Base-by-base conservation (phyloP, 176 grass and related monocot genomes). In the Aegilops sharonensis region DNA sequence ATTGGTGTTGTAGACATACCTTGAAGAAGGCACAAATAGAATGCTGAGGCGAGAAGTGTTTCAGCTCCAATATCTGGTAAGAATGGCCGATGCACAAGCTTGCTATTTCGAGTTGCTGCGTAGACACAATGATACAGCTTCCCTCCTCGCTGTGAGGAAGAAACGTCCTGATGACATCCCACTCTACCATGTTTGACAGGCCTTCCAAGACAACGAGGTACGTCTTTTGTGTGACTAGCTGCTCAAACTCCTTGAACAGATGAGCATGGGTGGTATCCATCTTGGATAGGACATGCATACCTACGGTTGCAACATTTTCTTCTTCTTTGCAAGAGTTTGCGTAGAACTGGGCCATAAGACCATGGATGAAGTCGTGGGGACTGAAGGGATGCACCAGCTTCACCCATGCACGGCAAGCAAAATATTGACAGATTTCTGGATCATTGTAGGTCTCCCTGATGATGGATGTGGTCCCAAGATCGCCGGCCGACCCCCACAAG, bases 381-480 rank as follows among this genome's bases (percentile, higher is more conserved):
- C 14, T 73, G 62, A 64, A 64, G 2, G 62, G 62, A 64, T 64
- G 62, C 9, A 27, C 2, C 4, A 62, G 59, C 59, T 17, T 83
- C 13, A 89, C 65, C 87, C 87, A 89, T 3, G 72, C 72, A n/a
- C 45, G 37, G 54, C 30, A 43, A 0, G 72, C 1, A 25, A 89
- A 85, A 2, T 24, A 48, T 4, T 40, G 8, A 1, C 5, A 2
- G 34, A 77, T 54, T 9, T 31, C 3, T 54, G 14, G 4, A 18
- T 77, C 27, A 4, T 77, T 25, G 9, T 32, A 77, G 11, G 29
- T 27, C 23, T 63, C 9, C 69, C 7, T 47, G 47, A 52, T 43
- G 18, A 88, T 70, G 37, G 74, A 61, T 0, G 20, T 48, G 2
- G 27, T 88, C 21, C 69, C 85, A 8, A 60, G 0, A 8, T n/a